Evolutionary conservation across 2,329 filamentous ascomycete species (phyloP).

Genomic region (Fusarium luffae): DNA sequence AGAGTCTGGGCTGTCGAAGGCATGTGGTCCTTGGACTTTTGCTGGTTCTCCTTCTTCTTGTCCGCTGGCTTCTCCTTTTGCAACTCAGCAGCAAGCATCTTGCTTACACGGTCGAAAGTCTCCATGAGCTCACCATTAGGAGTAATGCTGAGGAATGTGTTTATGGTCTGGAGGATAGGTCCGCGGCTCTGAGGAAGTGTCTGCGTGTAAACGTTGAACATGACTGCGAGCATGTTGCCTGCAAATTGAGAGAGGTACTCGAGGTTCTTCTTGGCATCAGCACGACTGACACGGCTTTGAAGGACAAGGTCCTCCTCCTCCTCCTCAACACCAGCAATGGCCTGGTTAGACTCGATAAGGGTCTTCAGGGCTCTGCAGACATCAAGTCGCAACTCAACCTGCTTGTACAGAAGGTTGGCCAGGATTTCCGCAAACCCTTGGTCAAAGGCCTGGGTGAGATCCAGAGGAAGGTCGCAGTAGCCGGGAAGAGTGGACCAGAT

Average conservation of each 20-base stretch:
- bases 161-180: conserved; percentile 92
- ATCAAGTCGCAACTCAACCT: conserved; percentile 86
- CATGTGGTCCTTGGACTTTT: conserved; percentile 75
- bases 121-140: conserved; percentile 81
- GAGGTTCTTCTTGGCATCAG: conserved; percentile 80
- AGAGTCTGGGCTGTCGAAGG: conserved; percentile 93
- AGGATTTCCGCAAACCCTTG: conserved; percentile 89
- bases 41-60: conserved; percentile 71
- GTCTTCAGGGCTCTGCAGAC: conserved; percentile 88
- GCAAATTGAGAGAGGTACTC: conserved; percentile 82
- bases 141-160: conserved; percentile 91
- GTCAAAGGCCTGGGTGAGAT: conserved; percentile 81
- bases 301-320: conserved; percentile 78
- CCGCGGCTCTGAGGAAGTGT: conserved; percentile 93
- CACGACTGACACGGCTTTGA: conserved; percentile 81
- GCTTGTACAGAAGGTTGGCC: conserved; percentile 91
- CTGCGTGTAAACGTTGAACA: conserved; percentile 99
- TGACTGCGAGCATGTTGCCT: conserved; percentile 89
- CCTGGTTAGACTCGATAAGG: conserved; percentile 91
- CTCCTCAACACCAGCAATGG: conserved; percentile 75
- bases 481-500: conserved; percentile 94
- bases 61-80: conserved; percentile 59
- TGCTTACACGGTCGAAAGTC: conserved; percentile 88
- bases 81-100: conserved; percentile 82
- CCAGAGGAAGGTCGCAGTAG: conserved; percentile 92